Evolutionary conservation across 208 protist genomes (phyloP).

Genomic region (Acanthamoeba triangularis): DNA sequence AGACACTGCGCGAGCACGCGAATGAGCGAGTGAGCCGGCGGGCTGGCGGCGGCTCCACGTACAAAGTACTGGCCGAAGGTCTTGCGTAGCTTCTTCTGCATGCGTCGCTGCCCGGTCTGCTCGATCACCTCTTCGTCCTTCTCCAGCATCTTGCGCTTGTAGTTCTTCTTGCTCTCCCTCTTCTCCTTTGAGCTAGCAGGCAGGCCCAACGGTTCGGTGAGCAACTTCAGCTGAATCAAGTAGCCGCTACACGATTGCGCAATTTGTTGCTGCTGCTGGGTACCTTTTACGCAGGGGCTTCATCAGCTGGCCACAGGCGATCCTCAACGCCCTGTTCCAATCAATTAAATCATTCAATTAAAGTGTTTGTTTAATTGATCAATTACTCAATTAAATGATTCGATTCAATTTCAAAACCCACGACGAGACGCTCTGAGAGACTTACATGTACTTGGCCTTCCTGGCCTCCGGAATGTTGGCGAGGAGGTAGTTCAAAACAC

Average conservation of each 20-base stretch:
- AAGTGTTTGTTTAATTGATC: neutral
- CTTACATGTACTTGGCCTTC: constrained; percentile 67
- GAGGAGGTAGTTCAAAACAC: constrained; percentile 15
- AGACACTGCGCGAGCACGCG: neutral
- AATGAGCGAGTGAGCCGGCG: neutral
- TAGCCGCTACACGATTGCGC: neutral
- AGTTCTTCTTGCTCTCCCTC: constrained; percentile 1
- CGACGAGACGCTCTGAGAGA: neutral
- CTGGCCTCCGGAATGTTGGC: neutral
- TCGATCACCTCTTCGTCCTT: constrained; percentile 65
- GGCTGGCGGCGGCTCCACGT: neutral
- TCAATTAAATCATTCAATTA: neutral
- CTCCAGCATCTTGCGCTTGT: constrained; percentile 27
- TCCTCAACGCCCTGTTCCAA: constrained; percentile 7
- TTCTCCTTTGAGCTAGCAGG: neutral
- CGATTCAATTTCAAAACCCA: neutral
- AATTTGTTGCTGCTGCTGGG: neutral
- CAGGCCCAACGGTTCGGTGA: neutral
- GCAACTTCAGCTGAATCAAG: neutral
- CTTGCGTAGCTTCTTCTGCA: constrained; percentile 66
- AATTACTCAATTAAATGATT: neutral
- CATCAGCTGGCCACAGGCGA: constrained; percentile 48
- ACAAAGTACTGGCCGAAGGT: constrained; percentile 45
- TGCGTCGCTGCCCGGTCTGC: constrained; percentile 35
- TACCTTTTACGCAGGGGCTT: constrained; percentile 42